These are phyloP conservation scores for Quercus phellos DNA, from an alignment of 331 rosid species.

Conservation along the genomic window DNA sequence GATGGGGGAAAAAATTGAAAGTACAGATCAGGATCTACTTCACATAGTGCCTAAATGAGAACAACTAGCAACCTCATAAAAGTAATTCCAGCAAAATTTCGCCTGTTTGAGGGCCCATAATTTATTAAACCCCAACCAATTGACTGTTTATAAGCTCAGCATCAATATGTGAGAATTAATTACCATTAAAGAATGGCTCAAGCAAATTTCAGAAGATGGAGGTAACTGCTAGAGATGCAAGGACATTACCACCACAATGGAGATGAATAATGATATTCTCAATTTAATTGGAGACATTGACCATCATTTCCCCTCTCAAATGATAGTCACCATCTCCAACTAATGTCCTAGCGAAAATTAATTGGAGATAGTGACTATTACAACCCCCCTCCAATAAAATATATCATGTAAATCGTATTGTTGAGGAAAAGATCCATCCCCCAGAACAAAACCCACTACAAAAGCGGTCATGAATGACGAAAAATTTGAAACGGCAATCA, in stretches of 20 bases:
- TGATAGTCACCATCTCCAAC: too few species aligned
- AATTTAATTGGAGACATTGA: too few species aligned
- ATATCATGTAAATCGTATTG: background rate
- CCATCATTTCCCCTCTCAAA: too few species aligned
- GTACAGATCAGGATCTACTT: background rate
- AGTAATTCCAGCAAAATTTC: background rate
- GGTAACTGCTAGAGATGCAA: background rate
- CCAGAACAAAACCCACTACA: background rate
- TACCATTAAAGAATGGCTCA: background rate
- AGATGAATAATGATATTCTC: background rate
- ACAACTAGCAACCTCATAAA: background rate
- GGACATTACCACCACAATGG: background rate
- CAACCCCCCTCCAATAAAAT: too few species aligned
- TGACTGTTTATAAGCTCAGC: background rate
- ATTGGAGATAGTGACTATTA: too few species aligned
- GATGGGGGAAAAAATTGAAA: background rate
- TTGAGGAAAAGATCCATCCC: background rate
- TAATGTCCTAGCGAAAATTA: too few species aligned
- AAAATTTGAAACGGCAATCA: background rate
- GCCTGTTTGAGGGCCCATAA: background rate
- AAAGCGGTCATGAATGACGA: background rate
- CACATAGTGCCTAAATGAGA: background rate
- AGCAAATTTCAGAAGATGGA: background rate
- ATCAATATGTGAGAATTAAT: background rate
- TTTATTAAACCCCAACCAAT: background rate